Conservation (phyloP, 2,329 filamentous ascomycete genomes). For the Botrytis paeoniae region DNA sequence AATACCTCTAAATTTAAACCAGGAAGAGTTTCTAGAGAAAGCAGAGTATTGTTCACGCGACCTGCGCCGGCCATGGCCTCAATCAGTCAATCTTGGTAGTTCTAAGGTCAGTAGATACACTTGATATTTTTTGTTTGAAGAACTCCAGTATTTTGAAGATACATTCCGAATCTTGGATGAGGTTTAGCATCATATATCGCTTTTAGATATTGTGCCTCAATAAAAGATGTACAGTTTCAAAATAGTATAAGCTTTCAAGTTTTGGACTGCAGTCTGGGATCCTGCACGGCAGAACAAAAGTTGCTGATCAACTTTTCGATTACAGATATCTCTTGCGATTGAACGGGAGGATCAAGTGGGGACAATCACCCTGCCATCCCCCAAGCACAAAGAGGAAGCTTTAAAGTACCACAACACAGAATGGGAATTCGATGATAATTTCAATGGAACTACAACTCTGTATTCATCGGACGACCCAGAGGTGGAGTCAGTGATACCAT, state of each 20-base stretch:
- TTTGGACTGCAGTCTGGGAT: not conserved
- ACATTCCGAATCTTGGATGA: not conserved
- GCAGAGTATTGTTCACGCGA: not conserved
- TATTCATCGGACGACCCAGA: not conserved
- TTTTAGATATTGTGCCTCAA: not conserved
- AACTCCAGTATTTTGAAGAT: not conserved
- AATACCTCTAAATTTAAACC: not conserved
- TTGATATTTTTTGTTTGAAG: not conserved
- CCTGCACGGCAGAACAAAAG: not conserved
- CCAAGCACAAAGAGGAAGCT: not conserved
- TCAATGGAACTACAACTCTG: not conserved
- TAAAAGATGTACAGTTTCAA: not conserved
- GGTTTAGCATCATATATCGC: not conserved
- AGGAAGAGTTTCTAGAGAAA: not conserved
- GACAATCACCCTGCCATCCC: not conserved
- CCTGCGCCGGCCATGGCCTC: not conserved
- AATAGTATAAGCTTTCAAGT: rapidly evolving
- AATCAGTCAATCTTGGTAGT: not conserved
- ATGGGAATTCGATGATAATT: not conserved
- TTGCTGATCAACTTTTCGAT: not conserved
- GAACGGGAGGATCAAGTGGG: not conserved
- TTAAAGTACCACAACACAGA: not conserved
- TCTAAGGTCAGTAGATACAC: not conserved
- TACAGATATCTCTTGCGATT: not conserved
- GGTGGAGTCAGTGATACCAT: not conserved